These are phyloP conservation scores for Talaromyces rugulosus DNA, from an alignment of 2,329 filamentous ascomycete species.

Conservation along the genomic window DNA sequence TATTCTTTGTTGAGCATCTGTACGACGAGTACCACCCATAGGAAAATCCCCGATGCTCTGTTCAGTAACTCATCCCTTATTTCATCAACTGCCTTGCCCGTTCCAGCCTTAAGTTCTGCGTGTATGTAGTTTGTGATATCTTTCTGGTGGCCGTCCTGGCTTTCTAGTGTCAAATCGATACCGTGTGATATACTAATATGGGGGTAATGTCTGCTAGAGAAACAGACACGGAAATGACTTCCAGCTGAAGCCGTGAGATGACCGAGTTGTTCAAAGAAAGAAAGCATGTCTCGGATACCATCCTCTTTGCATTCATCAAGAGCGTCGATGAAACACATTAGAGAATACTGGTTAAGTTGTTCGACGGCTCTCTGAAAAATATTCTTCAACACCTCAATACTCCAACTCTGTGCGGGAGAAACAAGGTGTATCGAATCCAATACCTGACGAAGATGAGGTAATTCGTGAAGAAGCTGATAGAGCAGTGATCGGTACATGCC, in stretches of 20 bases:
- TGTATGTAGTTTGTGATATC: constrained; percentile 18
- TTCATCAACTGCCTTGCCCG: not conserved
- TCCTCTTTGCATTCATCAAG: constrained; percentile 44
- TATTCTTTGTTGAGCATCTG: constrained; percentile 44
- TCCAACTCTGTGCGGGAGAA: not conserved
- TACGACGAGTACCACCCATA: constrained; percentile 46
- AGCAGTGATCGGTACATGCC: constrained; percentile 28
- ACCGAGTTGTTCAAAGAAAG: constrained; percentile 31
- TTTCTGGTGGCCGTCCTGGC: constrained; percentile 32
- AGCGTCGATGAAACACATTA: constrained; percentile 42
- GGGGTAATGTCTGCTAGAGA: constrained; percentile 45
- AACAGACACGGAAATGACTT: constrained; percentile 27
- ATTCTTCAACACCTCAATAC: not conserved
- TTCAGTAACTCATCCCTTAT: constrained; percentile 24
- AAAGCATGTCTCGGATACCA: constrained; percentile 35
- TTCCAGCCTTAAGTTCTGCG: not conserved
- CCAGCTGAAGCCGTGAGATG: constrained; percentile 12
- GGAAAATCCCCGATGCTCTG: constrained; percentile 42
- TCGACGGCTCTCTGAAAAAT: constrained; percentile 9
- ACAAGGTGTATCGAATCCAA: not conserved
- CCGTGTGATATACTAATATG: constrained; percentile 30
- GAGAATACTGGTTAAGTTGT: constrained; percentile 12
- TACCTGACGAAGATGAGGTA: constrained; percentile 17
- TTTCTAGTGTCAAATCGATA: constrained; percentile 34
- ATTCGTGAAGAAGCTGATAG: constrained; percentile 20